Percentiles rank a stretch among this genome's conserved stretches.
phyloP scores from a whole-genome alignment of 2,329 filamentous ascomycete species.

The Tothia fuscella region DNA sequence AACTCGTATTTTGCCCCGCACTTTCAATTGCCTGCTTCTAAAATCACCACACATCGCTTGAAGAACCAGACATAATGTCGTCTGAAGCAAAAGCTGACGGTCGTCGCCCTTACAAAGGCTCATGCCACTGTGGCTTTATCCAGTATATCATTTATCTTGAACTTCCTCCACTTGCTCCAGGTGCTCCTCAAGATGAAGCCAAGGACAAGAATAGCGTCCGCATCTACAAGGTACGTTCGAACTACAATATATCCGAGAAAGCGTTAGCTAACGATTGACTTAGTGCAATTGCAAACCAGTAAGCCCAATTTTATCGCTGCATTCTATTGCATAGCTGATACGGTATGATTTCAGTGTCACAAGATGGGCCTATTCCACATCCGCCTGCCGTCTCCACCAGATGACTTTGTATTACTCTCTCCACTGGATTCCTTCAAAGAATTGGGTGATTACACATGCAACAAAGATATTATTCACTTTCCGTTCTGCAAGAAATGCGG shows the following conservation, averaged over 20 bases:
- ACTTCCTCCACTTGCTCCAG: conserved; percentile 22
- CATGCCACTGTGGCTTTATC: conserved; percentile 36
- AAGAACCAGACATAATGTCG: neutral
- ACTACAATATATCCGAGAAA: neutral
- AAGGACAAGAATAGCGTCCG: neutral
- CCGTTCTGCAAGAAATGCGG: conserved; percentile 38
- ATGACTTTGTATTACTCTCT: conserved; percentile 37
- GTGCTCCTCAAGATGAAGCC: neutral
- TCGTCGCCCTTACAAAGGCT: conserved; percentile 22
- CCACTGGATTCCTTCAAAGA: conserved; percentile 23
- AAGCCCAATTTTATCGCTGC: neutral
- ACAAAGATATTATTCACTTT: conserved; percentile 18
- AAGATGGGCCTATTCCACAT: conserved; percentile 37
- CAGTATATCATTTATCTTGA: conserved; percentile 33
- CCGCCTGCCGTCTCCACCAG: conserved; percentile 23
- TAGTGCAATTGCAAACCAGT: neutral
- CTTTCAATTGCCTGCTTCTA: neutral
- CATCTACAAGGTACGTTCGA: neutral
- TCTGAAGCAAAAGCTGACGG: neutral
- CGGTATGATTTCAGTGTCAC: no score
- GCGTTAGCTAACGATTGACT: neutral
- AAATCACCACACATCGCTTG: neutral
- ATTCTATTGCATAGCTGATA: no score
- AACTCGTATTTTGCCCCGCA: neutral
- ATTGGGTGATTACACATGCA: conserved; percentile 6